Evolutionary conservation across 352 stramenopile genomes (phyloP).

Genomic region (Phytophthora megakarya): DNA sequence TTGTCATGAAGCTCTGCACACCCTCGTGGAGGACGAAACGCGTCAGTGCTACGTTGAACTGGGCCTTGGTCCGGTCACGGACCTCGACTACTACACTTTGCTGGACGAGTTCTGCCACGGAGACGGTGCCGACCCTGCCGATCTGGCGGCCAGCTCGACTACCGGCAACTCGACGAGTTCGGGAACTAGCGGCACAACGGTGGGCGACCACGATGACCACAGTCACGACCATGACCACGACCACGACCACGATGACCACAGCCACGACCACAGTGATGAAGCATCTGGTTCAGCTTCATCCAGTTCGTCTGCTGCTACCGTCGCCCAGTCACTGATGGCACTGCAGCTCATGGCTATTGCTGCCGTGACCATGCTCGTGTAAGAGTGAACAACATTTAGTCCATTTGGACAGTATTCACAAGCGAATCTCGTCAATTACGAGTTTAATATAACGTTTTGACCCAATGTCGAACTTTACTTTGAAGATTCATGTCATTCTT

Average conservation of each 20-base stretch:
- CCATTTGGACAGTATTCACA: too few species aligned
- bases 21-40: conserved; percentile 45
- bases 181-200: conserved; percentile 5
- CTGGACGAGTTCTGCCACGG: conserved; percentile 53
- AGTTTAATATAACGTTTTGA: too few species aligned
- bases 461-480: too few species aligned
- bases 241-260: conserved; percentile 13
- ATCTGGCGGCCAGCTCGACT: conserved; percentile 11
- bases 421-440: too few species aligned
- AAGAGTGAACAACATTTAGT: too few species aligned
- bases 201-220: conserved; percentile 21
- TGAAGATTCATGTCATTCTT: too few species aligned
- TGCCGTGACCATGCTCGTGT: conserved; percentile 55
- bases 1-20: conserved; percentile 47
- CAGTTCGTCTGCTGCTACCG: conserved; percentile 9
- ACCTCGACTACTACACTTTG: conserved; percentile 43
- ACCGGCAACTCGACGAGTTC: conserved; percentile 26
- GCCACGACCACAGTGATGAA: conserved; percentile 18
- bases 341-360: conserved; percentile 17
- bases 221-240: conserved; percentile 4
- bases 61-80: conserved; percentile 30
- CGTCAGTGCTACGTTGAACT: conserved; percentile 42
- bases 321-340: conserved; percentile 10
- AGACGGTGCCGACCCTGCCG: conserved; percentile 42
- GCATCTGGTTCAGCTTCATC: conserved; percentile 15